phyloP scores from a whole-genome alignment of 129 eudicot genomes.

The Flaveria sonorensis region DNA sequence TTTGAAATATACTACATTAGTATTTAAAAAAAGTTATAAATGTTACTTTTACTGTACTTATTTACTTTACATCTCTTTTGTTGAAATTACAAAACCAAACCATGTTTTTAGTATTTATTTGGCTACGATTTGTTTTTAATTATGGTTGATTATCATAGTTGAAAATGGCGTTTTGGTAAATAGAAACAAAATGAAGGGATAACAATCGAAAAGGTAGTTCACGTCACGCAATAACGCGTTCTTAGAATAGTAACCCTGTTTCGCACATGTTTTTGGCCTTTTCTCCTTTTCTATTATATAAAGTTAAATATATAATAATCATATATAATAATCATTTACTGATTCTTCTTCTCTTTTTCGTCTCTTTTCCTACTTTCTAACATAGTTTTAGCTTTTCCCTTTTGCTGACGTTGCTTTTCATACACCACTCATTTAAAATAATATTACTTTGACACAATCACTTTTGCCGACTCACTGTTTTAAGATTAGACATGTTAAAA shows the following conservation, averaged over 20 bases:
- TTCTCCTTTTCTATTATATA: not conserved
- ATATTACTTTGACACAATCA: not conserved
- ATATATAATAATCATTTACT: not conserved
- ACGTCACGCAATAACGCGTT: not conserved
- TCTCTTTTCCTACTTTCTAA: constrained; percentile 5
- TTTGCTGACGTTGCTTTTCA: not conserved
- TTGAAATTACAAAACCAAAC: too few relatives aligned
- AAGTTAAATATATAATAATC: not conserved
- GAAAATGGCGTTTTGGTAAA: too few relatives aligned
- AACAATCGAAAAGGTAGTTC: not conserved
- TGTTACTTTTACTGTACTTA: too few relatives aligned
- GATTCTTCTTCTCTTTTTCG: not conserved
- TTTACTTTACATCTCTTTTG: too few relatives aligned
- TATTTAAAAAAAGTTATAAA: too few relatives aligned
- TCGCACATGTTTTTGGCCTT: constrained; percentile 2
- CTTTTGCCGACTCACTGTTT: too few relatives aligned
- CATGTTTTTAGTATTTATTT: too few relatives aligned
- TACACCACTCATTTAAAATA: constrained; percentile 2
- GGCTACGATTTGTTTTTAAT: too few relatives aligned
- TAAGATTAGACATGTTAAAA: too few relatives aligned
- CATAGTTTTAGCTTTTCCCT: not conserved
- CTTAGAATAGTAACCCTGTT: not conserved
- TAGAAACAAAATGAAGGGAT: not conserved
- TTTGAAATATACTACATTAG: too few relatives aligned
- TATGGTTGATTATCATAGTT: too few relatives aligned